Evolutionary conservation across 1,284 basidiomycete genomes (phyloP).

Genomic region (Cutaneotrichosporon dermatis): DNA sequence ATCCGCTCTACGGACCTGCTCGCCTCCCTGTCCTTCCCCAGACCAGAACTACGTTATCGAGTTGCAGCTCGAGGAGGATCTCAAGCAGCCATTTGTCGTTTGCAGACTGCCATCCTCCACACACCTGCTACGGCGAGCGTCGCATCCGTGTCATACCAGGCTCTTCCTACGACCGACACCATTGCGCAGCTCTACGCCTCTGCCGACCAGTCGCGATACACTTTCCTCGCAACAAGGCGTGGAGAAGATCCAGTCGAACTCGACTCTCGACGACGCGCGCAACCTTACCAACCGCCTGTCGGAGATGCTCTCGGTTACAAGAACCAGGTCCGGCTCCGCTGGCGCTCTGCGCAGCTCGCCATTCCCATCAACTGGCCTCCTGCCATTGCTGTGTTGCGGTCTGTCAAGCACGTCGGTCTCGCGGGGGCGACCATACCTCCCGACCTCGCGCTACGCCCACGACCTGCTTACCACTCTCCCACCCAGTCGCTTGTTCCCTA

Average conservation of each 20-base stretch:
- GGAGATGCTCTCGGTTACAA: slow-evolving; percentile 92
- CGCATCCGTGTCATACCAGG: slow-evolving; percentile 92
- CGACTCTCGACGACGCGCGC: slow-evolving; percentile 78
- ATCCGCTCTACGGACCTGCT: slow-evolving; percentile 95
- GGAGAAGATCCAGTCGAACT: slow-evolving; percentile 78
- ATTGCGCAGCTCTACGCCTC: slow-evolving; percentile 92
- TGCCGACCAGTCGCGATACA: slow-evolving; percentile 86
- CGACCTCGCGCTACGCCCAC: slow-evolving; percentile 96
- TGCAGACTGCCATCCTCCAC: slow-evolving; percentile 94
- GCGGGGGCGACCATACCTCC: slow-evolving; percentile 96
- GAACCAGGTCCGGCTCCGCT: slow-evolving; percentile 83
- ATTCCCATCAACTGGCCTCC: slow-evolving; percentile 91
- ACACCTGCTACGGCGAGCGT: slow-evolving; percentile 91
- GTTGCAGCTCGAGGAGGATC: slow-evolving; percentile 92
- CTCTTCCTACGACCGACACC: slow-evolving; percentile 86
- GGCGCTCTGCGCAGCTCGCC: slow-evolving; percentile 93
- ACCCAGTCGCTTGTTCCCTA: slow-evolving; percentile 88
- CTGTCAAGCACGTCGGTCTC: slow-evolving; percentile 86
- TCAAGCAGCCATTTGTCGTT: slow-evolving; percentile 90
- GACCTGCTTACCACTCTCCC: slow-evolving; percentile 87
- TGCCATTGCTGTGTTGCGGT: slow-evolving; percentile 84
- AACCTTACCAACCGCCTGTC: slow-evolving; percentile 86
- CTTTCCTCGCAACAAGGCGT: slow-evolving; percentile 95
- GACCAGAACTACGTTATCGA: slow-evolving; percentile 98
- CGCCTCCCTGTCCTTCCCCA: slow-evolving; percentile 95